phyloP scores from a whole-genome alignment of 169 alveolate genomes.

The Plasmodium adleri region DNA sequence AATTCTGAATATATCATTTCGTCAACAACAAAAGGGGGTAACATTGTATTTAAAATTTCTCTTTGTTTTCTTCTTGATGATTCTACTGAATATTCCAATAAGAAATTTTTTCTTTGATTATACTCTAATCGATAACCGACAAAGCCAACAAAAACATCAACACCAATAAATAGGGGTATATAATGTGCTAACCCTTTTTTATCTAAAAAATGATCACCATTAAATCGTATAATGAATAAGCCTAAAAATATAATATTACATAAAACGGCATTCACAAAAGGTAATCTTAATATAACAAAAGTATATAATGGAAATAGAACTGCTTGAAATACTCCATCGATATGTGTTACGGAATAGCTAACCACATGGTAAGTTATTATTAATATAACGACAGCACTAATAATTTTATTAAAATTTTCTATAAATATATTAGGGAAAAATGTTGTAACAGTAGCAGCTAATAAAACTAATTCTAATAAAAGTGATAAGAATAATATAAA shows the following conservation, averaged over 20 bases:
- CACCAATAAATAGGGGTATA: slow-evolving; percentile 87
- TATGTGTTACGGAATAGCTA: slow-evolving; percentile 68
- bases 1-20: slow-evolving; percentile 85
- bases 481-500: slow-evolving; percentile 45
- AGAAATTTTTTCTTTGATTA: slow-evolving; percentile 87
- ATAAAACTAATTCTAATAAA: slow-evolving; percentile 54
- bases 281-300: slow-evolving; percentile 81
- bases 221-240: slow-evolving; percentile 58
- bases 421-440: slow-evolving; percentile 68
- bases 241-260: slow-evolving; percentile 79
- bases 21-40: slow-evolving; percentile 91
- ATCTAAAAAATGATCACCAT: slow-evolving; percentile 61
- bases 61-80: slow-evolving; percentile 89
- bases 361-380: slow-evolving; percentile 75
- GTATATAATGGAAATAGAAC: slow-evolving; percentile 85
- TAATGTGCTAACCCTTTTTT: slow-evolving; percentile 78
- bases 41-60: slow-evolving; percentile 92
- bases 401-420: slow-evolving; percentile 76
- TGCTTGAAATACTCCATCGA: slow-evolving; percentile 81
- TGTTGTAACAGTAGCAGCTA: slow-evolving; percentile 71
- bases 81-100: slow-evolving; percentile 86
- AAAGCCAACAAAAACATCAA: slow-evolving; percentile 85
- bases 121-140: slow-evolving; percentile 91
- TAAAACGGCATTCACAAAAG: slow-evolving; percentile 81
- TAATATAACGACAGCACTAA: slow-evolving; percentile 59